Base-by-base conservation (phyloP, 352 stramenopile species). In the Phytophthora tubulina region DNA sequence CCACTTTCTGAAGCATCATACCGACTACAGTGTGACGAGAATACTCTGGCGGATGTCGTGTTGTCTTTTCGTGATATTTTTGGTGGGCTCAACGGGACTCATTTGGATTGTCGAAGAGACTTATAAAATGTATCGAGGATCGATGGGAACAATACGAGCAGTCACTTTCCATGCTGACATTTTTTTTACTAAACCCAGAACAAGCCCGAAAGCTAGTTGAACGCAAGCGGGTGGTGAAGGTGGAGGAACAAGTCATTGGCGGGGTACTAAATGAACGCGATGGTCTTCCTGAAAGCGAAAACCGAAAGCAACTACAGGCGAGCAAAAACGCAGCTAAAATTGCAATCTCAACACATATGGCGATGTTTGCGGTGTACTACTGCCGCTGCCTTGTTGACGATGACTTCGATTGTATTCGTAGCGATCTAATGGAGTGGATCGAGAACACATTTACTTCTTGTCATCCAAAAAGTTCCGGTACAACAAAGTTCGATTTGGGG, bases 11-110 rank as follows among this genome's bases (percentile, higher is more conserved):
- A 62, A 15, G 30, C 54, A 51, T 62, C 54, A 15, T 52, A 41
- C n/a, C 11, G 30, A 7, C 30, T 62, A 42, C 54, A 41, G n/a
- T 27, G 30, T 3, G 38, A 49, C 13, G 41, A 48, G 14, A 48
- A 48, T 11, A 21, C 44, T 32, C n/a, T 62, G 13, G 39, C 15
- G 0, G 54, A 51, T 32, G 54, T 50, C 7, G 27, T 62, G 14
- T 15, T 51, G 6, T 51, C 13, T 39, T 62, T 62, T 51, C 21
- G 53, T 2, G 38, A 49, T 45, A 61, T 61, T 30, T 61, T 49
- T 36, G 3, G 0, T 6, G 53, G 21, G 6, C 49, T 60, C 30
- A 30, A 21, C 21, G 44, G 13, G 15, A 11, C 21, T 51, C n/a
- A 33, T 5, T 51, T 31, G 4, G 17, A 31, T 31, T 51, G 21